Conservation (phyloP, 345 rosid species). For the Citrus sinensis region DVS_A1.0 CM039161.1:4105001-4105500, state of each 20-base stretch:
- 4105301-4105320: background rate
- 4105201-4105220: constrained; percentile 37
- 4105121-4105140: constrained; percentile 63
- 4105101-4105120: constrained; percentile 7
- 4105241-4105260: background rate
- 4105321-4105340: too few species aligned
- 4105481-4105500: background rate
- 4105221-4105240: background rate
- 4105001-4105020: background rate
- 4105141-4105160: constrained; percentile 72
- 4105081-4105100: background rate
- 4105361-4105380: too few species aligned
- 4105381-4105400: too few species aligned
- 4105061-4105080: background rate
- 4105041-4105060: background rate
- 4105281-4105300: background rate
- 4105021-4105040: background rate
- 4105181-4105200: constrained; percentile 59
- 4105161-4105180: constrained; percentile 64
- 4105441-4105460: background rate
- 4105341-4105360: too few species aligned
- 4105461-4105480: background rate
- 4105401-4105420: background rate
- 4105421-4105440: background rate
- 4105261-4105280: background rate